phyloP scores from a whole-genome alignment of 2,329 filamentous ascomycete genomes.

The Diaporthe nobilis region DNA sequence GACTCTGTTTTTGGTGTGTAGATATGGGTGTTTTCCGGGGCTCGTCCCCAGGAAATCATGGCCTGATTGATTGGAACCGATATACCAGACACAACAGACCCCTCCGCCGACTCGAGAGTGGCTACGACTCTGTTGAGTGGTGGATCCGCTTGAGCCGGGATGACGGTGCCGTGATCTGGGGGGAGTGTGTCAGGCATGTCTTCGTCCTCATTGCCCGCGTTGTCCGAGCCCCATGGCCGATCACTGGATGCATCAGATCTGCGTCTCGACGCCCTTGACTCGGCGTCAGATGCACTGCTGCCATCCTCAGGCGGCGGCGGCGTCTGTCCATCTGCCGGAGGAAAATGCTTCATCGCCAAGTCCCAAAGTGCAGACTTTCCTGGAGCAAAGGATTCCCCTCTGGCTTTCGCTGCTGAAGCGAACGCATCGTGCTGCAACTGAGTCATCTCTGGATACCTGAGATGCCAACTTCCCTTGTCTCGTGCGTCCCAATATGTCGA shows the following conservation, averaged over 20 bases:
- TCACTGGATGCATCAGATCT: constrained; percentile 26
- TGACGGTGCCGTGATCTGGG: constrained; percentile 53
- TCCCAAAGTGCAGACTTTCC: constrained; percentile 67
- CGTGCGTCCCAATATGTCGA: constrained; percentile 69
- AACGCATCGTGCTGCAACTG: constrained; percentile 71
- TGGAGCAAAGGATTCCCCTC: constrained; percentile 68
- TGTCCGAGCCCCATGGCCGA: constrained; percentile 1
- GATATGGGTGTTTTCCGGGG: constrained; percentile 75
- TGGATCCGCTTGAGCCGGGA: constrained; percentile 52
- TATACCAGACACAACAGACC: constrained; percentile 75
- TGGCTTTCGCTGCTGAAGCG: constrained; percentile 62
- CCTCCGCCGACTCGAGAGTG: constrained; percentile 73
- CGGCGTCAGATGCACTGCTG: constrained; percentile 31
- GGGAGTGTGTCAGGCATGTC: constrained; percentile 55
- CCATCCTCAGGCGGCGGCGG: constrained; percentile 27
- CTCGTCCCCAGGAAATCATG: constrained; percentile 84
- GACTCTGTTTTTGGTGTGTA: constrained; percentile 75
- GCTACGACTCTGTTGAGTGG: constrained; percentile 67
- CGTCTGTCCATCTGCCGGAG: constrained; percentile 53
- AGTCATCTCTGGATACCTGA: constrained; percentile 75
- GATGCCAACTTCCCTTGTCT: constrained; percentile 70
- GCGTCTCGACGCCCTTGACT: constrained; percentile 25
- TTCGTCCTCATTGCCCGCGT: constrained; percentile 21
- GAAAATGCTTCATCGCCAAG: constrained; percentile 71
- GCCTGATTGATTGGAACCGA: constrained; percentile 76